Evolutionary conservation across 169 alveolate genomes (phyloP).

Genomic region (Cryptosporidium bovis): DNA sequence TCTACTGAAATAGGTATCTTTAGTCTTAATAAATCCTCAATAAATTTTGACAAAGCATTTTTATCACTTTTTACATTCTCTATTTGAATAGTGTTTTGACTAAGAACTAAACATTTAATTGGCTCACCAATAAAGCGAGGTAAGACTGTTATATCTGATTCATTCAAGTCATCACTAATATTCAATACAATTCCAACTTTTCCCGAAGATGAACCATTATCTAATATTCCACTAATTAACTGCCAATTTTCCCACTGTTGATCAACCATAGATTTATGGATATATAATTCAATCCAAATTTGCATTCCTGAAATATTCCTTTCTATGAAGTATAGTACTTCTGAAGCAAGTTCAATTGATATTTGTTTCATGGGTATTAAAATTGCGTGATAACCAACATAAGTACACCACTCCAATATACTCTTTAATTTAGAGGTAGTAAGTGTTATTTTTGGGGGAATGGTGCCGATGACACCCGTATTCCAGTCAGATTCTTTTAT

Average conservation of each 20-base stretch:
- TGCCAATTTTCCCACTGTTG: constrained; percentile 56
- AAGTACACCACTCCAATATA: constrained; percentile 51
- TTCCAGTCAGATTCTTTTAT: constrained; percentile 44
- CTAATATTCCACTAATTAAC: not conserved
- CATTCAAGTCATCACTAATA: not conserved
- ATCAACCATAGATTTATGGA: not conserved
- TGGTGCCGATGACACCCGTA: constrained; percentile 35
- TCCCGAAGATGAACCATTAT: not conserved
- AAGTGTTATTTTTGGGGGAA: constrained; percentile 9
- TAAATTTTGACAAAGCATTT: not conserved
- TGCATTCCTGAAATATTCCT: not conserved
- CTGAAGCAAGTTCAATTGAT: constrained; percentile 15
- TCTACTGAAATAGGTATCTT: constrained; percentile 37
- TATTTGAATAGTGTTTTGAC: not conserved
- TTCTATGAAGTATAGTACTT: constrained; percentile 18
- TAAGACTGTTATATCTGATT: not conserved
- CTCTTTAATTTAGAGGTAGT: not conserved
- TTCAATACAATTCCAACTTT: constrained; percentile 31
- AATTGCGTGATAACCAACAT: constrained; percentile 66
- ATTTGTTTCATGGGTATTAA: constrained; percentile 5
- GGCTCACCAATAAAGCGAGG: constrained; percentile 64
- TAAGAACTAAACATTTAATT: constrained; percentile 17
- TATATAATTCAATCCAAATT: constrained; percentile 31
- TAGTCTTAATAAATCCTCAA: not conserved
- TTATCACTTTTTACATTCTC: no score